These are phyloP conservation scores for Lachancea thermotolerans DNA, from an alignment of 805 yeast species.

Conservation along the genomic window DNA sequence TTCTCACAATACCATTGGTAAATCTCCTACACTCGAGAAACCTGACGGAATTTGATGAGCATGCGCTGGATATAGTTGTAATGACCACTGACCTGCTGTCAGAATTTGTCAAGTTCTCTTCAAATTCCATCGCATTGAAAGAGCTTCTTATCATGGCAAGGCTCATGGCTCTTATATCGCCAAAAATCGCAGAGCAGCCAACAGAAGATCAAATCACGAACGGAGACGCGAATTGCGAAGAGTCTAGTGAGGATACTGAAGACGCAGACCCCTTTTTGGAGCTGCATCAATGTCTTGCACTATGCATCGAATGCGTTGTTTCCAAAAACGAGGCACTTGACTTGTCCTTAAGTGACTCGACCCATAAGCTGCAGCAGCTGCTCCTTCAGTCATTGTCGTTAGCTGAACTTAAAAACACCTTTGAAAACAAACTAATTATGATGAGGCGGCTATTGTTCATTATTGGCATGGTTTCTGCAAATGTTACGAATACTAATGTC, in stretches of 20 bases:
- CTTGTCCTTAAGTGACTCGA: constrained; percentile 4
- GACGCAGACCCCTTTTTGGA: constrained; percentile 21
- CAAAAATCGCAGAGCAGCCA: background rate
- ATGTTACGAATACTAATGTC: constrained; percentile 16
- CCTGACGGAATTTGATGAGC: background rate
- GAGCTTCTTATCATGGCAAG: constrained; percentile 13
- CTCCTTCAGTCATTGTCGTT: constrained; percentile 15
- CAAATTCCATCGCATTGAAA: constrained; percentile 2
- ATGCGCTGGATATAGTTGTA: background rate
- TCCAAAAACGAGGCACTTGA: constrained; percentile 12
- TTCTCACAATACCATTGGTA: constrained; percentile 17
- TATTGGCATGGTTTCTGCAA: constrained; percentile 26
- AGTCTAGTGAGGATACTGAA: constrained; percentile 14
- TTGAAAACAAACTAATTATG: constrained; percentile 25
- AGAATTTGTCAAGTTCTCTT: constrained; percentile 15
- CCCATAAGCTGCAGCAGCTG: constrained; percentile 13
- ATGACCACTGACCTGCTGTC: constrained; percentile 15
- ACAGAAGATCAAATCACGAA: too few relatives aligned
- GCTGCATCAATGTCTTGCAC: constrained; percentile 15
- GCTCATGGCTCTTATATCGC: background rate
- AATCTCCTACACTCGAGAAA: constrained; percentile 5
- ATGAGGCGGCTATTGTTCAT: constrained; percentile 26
- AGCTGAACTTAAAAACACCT: constrained; percentile 13
- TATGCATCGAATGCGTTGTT: constrained; percentile 17
- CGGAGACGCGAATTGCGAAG: background rate